A percentile compares a stretch with the other conserved stretches of the same genome.
These are phyloP conservation scores for Zea mays DNA, from an alignment of 176 grass and related monocot species.

Conservation along the genomic window Zm-B73-REFERENCE-NAM-5.0 NC_050099.1:149291501-149292000, in stretches of 20 bases:
- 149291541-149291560: too few species aligned
- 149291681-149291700: neutral
- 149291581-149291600: neutral
- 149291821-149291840: neutral
- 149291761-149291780: neutral
- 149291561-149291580: too few species aligned
- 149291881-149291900: neutral
- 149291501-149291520: too few species aligned
- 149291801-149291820: neutral
- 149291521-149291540: too few species aligned
- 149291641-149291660: neutral
- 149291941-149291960: slow-evolving; percentile 36
- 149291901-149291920: neutral
- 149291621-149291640: neutral
- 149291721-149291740: slow-evolving; percentile 23
- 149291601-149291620: neutral
- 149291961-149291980: slow-evolving; percentile 18
- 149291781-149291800: neutral
- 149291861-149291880: neutral
- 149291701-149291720: neutral
- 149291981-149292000: slow-evolving; percentile 1
- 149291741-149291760: slow-evolving; percentile 6
- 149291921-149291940: neutral
- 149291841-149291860: slow-evolving; percentile 22
- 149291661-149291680: neutral